Evolutionary conservation across 805 yeast species (phyloP), one percentile per base, ranked within the genome.

Genomic region (Priceomyces fermenticarens): DNA sequence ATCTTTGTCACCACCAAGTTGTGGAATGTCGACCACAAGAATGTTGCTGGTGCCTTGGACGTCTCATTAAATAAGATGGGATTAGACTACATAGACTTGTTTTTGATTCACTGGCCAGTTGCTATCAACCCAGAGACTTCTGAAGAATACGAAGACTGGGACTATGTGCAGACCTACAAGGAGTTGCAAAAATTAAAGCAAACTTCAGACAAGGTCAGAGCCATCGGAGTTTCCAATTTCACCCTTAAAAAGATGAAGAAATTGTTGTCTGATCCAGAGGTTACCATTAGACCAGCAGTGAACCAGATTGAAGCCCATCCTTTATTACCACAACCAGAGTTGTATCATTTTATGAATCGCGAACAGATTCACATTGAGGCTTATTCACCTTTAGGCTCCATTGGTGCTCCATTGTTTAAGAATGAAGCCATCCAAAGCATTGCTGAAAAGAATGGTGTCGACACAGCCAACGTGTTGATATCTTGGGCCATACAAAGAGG

Each of bases 51-150:
- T 17, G 83, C 81, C 5, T 62, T 85, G 35, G 72, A 78, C 10
- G 63, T 61, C 38, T 81, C 88, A 6, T 68, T 85, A 55, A 52
- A 71, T 52, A 77, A 81, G 52, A 67, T 85, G 48, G 81, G 81
- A 0, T 54, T 84, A 49, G 90, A 83, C 38, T 86, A 86, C 53
- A 81, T 86, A 37, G 95, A 86, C 56, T 65, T 86, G 44, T 79
- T 80, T 57, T 70, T 86, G 54, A 73, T 85, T 58, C 95, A 87
- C 63, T 87, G 91, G 91, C 95, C 95, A 8, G 32, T 20, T 10
- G 38, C 46, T 11, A 20, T 31, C 2, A 34, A 46, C 29, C 45
- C 49, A 6, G 43, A 36, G 15, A 47, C 51, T 23, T 42, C 43
- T 2, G 37, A 46, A 20, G 48, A 46, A 9, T 54, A 48, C 37